Evolutionary conservation across 306 rosid species (phyloP), one percentile per base, ranked within the genome.

Genomic region (Quercus variabilis): DNA sequence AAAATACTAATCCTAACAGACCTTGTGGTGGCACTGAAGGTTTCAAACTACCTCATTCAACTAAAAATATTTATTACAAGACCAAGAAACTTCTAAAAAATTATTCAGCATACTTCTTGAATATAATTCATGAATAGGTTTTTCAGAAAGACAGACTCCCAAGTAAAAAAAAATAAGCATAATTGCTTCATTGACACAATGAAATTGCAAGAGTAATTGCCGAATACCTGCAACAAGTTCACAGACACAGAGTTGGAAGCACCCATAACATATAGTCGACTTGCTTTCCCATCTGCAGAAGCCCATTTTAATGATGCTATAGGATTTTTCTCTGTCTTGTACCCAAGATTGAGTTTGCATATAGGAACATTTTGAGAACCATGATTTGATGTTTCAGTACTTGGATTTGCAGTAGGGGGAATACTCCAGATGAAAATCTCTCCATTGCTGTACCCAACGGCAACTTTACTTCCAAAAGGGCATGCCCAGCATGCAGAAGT

Each of bases 401-500:
- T 83, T 70, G 58, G 65, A 55, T 77, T 87, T 69, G 74, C 76
- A 64, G 58, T 46, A 71, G 88, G 73, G 71, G 91, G 91, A 83
- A 94, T 81, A 72, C 91, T 84, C 98, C 98, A 92, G 79, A 91
- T 78, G 46, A 84, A 80, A 76, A 94, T 90, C 75, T 94, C 98
- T 71, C 98, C 98, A 30, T 91, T 92, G 90, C 28, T 88, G 90
- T 92, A 94, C 77, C 97, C 97, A 70, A 94, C 85, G 86, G 85
- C 91, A 73, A 91, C 91, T 80, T 90, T 94, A 74, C 88, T 91
- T 82, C 98, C 98, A 74, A 70, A 84, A 41, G 94, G 93, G 80
- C 97, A 94, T 63, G 83, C 93, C 97, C 98, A 94, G 77, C 98
- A 91, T 69, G 97, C 98, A 74, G 88, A 83, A 65, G 97, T 91